Base-by-base conservation (phyloP, 2,329 filamentous ascomycete genomes). In the Aspergillus pseudotamarii region DNA sequence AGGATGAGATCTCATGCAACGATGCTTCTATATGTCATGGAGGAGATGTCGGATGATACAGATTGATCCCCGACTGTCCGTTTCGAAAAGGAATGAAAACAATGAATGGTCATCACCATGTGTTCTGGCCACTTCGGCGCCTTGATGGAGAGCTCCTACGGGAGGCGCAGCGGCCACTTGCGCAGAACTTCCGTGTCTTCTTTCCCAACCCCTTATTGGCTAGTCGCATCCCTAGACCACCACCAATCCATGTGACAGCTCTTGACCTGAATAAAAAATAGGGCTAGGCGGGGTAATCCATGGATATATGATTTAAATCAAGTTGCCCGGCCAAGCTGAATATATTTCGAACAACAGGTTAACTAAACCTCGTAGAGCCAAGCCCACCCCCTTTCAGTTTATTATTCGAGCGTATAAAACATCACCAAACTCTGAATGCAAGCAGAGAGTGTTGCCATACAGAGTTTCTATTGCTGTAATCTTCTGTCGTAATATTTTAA, bases 121-220 rank as follows among this genome's bases (percentile, higher is more conserved):
- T 63, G 69, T 55, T 74, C 64, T 70, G 74, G 74, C 73, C 74
- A 76, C 75, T 41, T 41, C 38, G 38, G 38, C 38, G 38, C 38
- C 68, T 76, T 65, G 55, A 59, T 32, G 14, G 61, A 66, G 61
- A 71, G 70, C 64, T 68, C 57, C 64, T 75, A 72, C 72, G 74
- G 71, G 34, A 26, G 70, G 67, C 72, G 68, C 58, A 66, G 71
- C 73, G 72, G 72, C 76, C 68, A 76, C 64, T 67, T 62, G 66
- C 64, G 76, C 76, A 69, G 59, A 60, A 69, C 70, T 66, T 68
- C 68, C 67, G 67, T 63, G 59, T 61, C 43, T 59, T 54, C 59
- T 57, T 54, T 41, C 5, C 19, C 51, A 16, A n/a, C 5, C 34
- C 6, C 12, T 61, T 36, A 66, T 68, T 61, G 54, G 64, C 51